Percentiles rank a stretch among this genome's conserved stretches.
Conservation (phyloP, 2,329 filamentous ascomycete genomes). For the Pyrenophora seminiperda region DNA sequence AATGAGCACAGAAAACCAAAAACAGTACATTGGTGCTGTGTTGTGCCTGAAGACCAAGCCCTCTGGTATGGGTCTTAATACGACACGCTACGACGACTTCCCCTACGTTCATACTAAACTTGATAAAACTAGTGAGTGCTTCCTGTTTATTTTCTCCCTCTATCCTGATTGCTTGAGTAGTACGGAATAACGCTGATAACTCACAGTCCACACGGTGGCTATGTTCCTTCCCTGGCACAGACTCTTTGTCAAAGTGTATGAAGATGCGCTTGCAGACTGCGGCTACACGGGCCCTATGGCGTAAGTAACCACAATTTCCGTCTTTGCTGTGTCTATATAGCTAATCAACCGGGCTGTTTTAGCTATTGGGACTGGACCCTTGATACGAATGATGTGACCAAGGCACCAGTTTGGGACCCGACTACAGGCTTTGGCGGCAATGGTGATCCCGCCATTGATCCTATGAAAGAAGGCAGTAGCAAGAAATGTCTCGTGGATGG, state of each 20-base stretch:
- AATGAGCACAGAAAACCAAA: slow-evolving; percentile 2
- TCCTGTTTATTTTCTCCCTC: not conserved
- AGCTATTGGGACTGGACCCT: slow-evolving; percentile 48
- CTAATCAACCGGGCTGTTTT: not conserved
- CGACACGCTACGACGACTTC: slow-evolving; percentile 43
- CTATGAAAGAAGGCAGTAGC: not conserved
- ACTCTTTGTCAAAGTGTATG: slow-evolving; percentile 43
- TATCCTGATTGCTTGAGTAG: not conserved
- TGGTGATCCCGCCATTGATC: slow-evolving; percentile 22
- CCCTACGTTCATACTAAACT: slow-evolving; percentile 31
- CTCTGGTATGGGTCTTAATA: slow-evolving; percentile 29
- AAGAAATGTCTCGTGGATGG: slow-evolving; percentile 28
- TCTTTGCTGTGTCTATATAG: not conserved
- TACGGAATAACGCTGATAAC: not conserved
- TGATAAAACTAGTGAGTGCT: slow-evolving; percentile 1
- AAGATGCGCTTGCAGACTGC: slow-evolving; percentile 33
- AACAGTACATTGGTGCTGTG: slow-evolving; percentile 36
- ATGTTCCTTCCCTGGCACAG: slow-evolving; percentile 47
- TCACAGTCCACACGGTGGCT: slow-evolving; percentile 37
- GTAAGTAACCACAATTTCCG: not conserved
- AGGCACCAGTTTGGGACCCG: slow-evolving; percentile 29
- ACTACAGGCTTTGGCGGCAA: slow-evolving; percentile 40
- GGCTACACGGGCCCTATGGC: slow-evolving; percentile 23
- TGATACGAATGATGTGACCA: slow-evolving; percentile 32
- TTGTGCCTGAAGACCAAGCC: slow-evolving; percentile 31